A percentile compares a stretch with the other conserved stretches of the same genome.
phyloP scores from a whole-genome alignment of 2,329 filamentous ascomycete genomes.

The Arthrinium puccinioides region DNA sequence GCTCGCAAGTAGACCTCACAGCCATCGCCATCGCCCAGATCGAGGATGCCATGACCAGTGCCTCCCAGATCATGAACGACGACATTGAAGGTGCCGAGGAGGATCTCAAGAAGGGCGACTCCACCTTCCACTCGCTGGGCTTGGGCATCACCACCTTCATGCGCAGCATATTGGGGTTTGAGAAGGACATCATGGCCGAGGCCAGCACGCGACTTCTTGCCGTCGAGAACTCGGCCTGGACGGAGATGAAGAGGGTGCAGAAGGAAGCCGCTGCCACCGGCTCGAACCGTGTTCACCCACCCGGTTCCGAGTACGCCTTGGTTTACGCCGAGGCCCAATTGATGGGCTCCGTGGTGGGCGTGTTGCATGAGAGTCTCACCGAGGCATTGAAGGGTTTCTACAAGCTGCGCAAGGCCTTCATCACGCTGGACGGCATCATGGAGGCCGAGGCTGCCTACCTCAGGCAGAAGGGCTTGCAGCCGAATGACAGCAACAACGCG shows the following conservation, averaged over 20 bases:
- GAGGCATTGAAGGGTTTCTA: conserved; percentile 91
- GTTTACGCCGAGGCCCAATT: conserved; percentile 80
- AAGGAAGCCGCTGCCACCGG: conserved; percentile 39
- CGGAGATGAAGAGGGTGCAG: conserved; percentile 69
- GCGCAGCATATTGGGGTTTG: conserved; percentile 79
- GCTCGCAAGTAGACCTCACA: conserved; percentile 23
- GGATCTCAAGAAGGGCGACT: conserved; percentile 63
- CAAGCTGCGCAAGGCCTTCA: conserved; percentile 81
- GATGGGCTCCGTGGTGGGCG: conserved; percentile 81
- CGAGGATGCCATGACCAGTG: conserved; percentile 54
- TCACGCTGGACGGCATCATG: conserved; percentile 73
- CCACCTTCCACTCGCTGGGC: conserved; percentile 84
- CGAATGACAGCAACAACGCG: conserved; percentile 11
- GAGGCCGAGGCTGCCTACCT: conserved; percentile 59
- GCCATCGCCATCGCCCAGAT: conserved; percentile 47
- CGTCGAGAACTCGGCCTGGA: conserved; percentile 69
- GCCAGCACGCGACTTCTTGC: conserved; percentile 65
- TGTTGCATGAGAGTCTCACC: conserved; percentile 86
- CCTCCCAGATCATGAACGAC: conserved; percentile 75
- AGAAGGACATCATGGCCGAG: conserved; percentile 84
- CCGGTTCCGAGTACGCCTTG: conserved; percentile 80
- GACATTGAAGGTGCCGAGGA: conserved; percentile 80
- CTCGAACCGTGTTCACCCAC: conserved; percentile 57
- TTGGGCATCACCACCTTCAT: conserved; percentile 78
- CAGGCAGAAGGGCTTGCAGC: conserved; percentile 23